phyloP scores from a whole-genome alignment of 2,329 filamentous ascomycete genomes.

The Xylaria sp. region DNA sequence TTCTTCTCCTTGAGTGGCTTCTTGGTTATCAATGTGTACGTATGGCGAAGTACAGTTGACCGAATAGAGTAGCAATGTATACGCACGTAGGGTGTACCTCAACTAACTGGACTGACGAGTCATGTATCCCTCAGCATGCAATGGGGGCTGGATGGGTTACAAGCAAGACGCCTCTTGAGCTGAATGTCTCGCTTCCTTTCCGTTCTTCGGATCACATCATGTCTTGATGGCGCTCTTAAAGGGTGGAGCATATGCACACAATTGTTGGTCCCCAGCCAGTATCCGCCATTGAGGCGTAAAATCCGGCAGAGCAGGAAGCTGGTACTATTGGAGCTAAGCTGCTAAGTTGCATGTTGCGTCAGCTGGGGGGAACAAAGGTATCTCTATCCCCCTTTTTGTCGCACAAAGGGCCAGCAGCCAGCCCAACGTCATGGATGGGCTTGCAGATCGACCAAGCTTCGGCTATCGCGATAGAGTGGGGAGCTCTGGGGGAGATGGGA shows the following conservation, averaged over 20 bases:
- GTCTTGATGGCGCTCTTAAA: background rate
- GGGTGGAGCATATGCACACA: background rate
- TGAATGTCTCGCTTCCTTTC: background rate
- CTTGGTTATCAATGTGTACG: background rate
- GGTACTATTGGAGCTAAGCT: background rate
- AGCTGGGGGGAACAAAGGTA: too few species aligned
- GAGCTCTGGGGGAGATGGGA: background rate
- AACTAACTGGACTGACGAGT: background rate
- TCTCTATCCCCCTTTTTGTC: too few species aligned
- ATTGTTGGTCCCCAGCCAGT: background rate
- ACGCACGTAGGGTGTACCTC: background rate
- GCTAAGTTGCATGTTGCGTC: too few species aligned
- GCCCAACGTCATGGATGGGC: background rate
- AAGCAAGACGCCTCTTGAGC: background rate
- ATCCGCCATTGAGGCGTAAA: background rate
- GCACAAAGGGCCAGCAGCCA: too few species aligned
- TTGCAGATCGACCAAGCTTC: background rate
- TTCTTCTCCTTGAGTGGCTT: background rate
- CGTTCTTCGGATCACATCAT: background rate
- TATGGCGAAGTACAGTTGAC: background rate
- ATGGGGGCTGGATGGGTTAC: background rate
- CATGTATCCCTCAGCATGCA: background rate
- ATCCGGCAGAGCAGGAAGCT: background rate
- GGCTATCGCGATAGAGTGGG: background rate
- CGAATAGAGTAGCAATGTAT: background rate